A percentile compares a stretch with the other conserved stretches of the same genome.
These are phyloP conservation scores for Glebionis coronaria DNA, from an alignment of 129 eudicot species.

Conservation along the genomic window DNA sequence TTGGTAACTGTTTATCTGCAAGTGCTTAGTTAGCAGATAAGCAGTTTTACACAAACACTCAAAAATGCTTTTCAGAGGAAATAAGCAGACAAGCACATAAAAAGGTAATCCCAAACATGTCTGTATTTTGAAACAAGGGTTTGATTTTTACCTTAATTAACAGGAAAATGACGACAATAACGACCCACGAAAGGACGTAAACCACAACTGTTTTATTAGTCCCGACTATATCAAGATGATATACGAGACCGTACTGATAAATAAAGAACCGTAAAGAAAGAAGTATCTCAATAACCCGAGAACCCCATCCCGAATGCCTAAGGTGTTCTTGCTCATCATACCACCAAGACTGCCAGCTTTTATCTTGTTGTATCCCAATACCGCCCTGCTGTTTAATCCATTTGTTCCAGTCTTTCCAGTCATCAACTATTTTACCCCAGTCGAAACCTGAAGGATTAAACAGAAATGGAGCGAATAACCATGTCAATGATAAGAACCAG, in stretches of 20 bases:
- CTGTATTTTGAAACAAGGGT: background rate
- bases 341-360: slow-evolving; percentile 99
- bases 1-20: too few relatives aligned
- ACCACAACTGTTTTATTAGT: slow-evolving; percentile 58
- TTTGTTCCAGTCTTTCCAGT: slow-evolving; percentile 97
- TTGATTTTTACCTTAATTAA: slow-evolving; percentile 64
- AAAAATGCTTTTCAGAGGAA: too few relatives aligned
- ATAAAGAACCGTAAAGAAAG: slow-evolving; percentile 81
- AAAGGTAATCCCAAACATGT: background rate
- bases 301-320: slow-evolving; percentile 54
- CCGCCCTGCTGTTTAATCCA: slow-evolving; percentile 98
- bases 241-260: slow-evolving; percentile 90
- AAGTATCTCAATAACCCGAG: slow-evolving; percentile 71
- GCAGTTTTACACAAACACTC: too few relatives aligned
- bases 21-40: too few relatives aligned
- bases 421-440: slow-evolving; percentile 91
- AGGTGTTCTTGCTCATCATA: slow-evolving; percentile 86
- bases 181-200: slow-evolving; percentile 96
- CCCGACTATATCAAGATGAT: slow-evolving; percentile 81
- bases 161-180: slow-evolving; percentile 64
- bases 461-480: slow-evolving; percentile 91
- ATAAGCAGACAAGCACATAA: background rate
- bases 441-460: slow-evolving; percentile 91
- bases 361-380: slow-evolving; percentile 85
- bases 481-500: slow-evolving; percentile 88